phyloP scores from a whole-genome alignment of 495 filamentous ascomycete species.

The Neurospora intermedia region DNA sequence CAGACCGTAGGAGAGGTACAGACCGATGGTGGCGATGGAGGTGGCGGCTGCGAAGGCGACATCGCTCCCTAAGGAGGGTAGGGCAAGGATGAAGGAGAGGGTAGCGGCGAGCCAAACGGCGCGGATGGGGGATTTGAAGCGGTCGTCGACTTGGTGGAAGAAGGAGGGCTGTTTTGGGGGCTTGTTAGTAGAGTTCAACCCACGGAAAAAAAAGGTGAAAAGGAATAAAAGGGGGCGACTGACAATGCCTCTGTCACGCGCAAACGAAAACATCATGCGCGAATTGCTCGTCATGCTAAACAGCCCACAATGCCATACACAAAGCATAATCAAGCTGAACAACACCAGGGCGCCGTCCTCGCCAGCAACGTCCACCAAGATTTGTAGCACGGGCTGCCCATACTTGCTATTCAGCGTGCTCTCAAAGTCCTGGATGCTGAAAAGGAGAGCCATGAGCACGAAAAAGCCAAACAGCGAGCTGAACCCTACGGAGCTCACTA shows the following conservation, averaged over 20 bases:
- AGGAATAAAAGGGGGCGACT: conserved; percentile 3
- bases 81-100: conserved; percentile 48
- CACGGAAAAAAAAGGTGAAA: background rate
- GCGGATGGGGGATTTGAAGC: conserved; percentile 43
- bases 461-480: conserved; percentile 54
- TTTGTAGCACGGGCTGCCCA: conserved; percentile 47
- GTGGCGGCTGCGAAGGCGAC: conserved; percentile 55
- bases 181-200: too few species aligned
- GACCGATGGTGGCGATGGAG: conserved; percentile 56
- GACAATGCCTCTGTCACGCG: conserved; percentile 41
- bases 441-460: conserved; percentile 46
- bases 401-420: conserved; percentile 28
- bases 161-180: conserved; percentile 20
- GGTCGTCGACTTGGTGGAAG: conserved; percentile 47
- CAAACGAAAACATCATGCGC: conserved; percentile 56
- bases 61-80: conserved; percentile 48
- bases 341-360: conserved; percentile 43
- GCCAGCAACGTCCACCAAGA: conserved; percentile 46
- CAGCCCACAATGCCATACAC: conserved; percentile 50
- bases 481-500: conserved; percentile 47
- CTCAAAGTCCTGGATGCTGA: conserved; percentile 46
- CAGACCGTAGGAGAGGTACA: conserved; percentile 56
- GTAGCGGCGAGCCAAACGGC: conserved; percentile 51
- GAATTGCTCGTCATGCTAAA: conserved; percentile 50
- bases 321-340: conserved; percentile 48